Evolutionary conservation across 179 eudicot genomes (phyloP).

Genomic region (Spinacia oleracea): DNA sequence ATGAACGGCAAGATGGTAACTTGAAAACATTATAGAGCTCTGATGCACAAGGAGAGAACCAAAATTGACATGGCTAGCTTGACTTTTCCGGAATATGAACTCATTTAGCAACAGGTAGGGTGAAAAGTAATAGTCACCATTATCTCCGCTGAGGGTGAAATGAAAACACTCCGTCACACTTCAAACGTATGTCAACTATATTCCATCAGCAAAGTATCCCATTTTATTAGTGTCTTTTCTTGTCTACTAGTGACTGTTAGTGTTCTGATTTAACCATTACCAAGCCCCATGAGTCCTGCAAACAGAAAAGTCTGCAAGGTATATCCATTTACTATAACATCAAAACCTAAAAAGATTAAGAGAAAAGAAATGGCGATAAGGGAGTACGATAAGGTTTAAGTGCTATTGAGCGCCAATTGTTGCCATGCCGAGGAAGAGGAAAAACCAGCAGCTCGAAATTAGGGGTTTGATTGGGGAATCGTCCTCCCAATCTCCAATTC

Average conservation of each 20-base stretch:
- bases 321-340: not conserved
- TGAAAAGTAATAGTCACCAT: not conserved
- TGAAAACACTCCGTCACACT: not conserved
- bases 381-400: too few species aligned
- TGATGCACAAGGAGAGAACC: too few species aligned
- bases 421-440: too few species aligned
- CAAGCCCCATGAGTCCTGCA: not conserved
- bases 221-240: not conserved
- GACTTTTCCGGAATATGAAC: too few species aligned
- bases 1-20: too few species aligned
- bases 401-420: too few species aligned
- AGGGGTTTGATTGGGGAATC: too few species aligned
- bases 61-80: too few species aligned
- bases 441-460: too few species aligned
- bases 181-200: not conserved
- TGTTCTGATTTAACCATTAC: not conserved
- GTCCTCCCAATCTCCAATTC: too few species aligned
- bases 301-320: not conserved
- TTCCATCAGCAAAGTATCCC: not conserved
- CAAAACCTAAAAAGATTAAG: not conserved
- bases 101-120: not conserved
- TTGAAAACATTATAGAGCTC: too few species aligned
- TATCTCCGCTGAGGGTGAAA: not conserved
- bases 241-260: not conserved
- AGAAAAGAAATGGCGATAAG: too few species aligned